Percentiles rank a stretch among this genome's conserved stretches.
Evolutionary conservation across 2,329 filamentous ascomycete species (phyloP).

Genomic region (Arachnopeziza araneosa): DNA sequence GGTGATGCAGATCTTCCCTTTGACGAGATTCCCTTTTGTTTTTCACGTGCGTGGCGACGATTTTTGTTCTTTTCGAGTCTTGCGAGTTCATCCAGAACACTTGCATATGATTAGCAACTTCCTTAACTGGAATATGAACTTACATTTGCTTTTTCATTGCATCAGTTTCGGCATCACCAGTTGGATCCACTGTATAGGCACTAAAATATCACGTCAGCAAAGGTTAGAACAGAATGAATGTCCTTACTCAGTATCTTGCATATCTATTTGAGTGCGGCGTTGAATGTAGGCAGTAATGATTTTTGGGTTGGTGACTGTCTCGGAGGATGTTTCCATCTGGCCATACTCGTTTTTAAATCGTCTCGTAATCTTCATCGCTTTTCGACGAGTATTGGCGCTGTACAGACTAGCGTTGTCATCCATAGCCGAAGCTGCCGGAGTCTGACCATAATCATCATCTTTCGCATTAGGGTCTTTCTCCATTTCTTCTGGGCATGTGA

Average conservation of each 20-base stretch:
- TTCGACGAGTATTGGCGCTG: conserved; percentile 61
- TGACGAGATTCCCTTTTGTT: conserved; percentile 62
- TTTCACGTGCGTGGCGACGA: conserved; percentile 82
- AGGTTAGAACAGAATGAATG: background rate
- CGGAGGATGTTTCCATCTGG: conserved; percentile 53
- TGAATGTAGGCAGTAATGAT: conserved; percentile 88
- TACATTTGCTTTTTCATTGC: conserved; percentile 24
- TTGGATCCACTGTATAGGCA: conserved; percentile 55
- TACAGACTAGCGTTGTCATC: conserved; percentile 79
- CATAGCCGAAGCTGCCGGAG: conserved; percentile 60
- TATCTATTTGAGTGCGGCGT: conserved; percentile 46
- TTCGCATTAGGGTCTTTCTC: conserved; percentile 48
- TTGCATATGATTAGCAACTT: conserved; percentile 30
- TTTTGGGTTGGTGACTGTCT: conserved; percentile 69
- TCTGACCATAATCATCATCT: conserved; percentile 54
- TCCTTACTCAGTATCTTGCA: conserved; percentile 36
- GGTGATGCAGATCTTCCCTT: conserved; percentile 6
- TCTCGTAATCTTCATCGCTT: conserved; percentile 70
- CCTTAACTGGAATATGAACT: background rate
- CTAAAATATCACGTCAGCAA: conserved; percentile 31
- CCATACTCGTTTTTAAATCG: conserved; percentile 58
- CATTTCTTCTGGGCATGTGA: conserved; percentile 67
- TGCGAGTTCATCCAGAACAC: conserved; percentile 68
- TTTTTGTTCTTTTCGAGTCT: conserved; percentile 90
- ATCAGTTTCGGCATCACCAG: conserved; percentile 62